Conservation (phyloP, 306 rosid genomes). For the Chamaecrista fasciculata region DNA sequence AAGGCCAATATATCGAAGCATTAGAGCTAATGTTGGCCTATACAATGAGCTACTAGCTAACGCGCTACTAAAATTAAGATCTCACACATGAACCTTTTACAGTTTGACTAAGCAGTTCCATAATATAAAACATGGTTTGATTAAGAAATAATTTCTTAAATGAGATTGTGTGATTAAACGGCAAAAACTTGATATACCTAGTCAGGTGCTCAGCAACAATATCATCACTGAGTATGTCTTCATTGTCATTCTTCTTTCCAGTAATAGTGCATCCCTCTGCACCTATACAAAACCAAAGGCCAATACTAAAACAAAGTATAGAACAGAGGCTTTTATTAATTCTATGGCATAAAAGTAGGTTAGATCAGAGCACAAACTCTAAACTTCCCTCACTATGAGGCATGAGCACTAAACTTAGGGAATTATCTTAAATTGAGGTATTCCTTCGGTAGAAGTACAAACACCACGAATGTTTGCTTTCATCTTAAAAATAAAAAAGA, state of each 20-base stretch:
- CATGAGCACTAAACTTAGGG: no score
- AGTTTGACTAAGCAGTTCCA: conserved; percentile 19
- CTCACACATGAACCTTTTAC: neutral
- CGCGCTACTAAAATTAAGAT: conserved; percentile 8
- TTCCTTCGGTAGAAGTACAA: neutral
- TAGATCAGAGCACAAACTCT: neutral
- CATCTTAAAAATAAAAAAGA: no score
- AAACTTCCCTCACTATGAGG: conserved; percentile 2
- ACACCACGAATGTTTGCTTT: neutral
- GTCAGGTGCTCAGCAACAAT: conserved; percentile 93
- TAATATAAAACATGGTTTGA: neutral
- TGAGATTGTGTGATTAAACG: conserved; percentile 2
- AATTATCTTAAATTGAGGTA: neutral
- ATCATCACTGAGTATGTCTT: conserved; percentile 66
- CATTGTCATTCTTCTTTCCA: conserved; percentile 41
- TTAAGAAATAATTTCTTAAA: neutral
- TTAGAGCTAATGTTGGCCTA: neutral
- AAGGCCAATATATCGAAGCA: conserved; percentile 12
- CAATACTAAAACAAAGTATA: conserved; percentile 24
- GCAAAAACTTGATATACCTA: conserved; percentile 50
- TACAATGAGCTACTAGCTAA: neutral
- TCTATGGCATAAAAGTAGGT: conserved; percentile 2
- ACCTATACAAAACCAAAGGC: conserved; percentile 34
- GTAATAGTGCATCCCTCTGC: conserved; percentile 32
- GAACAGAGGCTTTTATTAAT: neutral